Conservation (phyloP, 179 eudicot species). For the Carnegiea gigantea region DNA sequence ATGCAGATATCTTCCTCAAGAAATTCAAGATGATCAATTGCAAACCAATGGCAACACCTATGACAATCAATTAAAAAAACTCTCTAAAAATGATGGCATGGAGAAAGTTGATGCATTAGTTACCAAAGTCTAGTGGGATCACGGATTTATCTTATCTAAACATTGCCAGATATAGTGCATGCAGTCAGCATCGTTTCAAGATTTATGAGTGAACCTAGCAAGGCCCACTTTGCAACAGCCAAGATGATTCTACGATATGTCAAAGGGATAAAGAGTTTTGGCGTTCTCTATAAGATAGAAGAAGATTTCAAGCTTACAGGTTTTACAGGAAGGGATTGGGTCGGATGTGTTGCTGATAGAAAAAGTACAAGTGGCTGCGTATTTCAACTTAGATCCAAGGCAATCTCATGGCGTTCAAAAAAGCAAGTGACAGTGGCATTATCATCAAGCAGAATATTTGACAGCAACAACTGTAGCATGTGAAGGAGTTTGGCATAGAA, state of each 20-base stretch:
- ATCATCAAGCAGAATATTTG: slow-evolving; percentile 9
- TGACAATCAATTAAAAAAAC: too few relatives aligned
- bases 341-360: neutral
- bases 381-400: neutral
- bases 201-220: slow-evolving; percentile 13
- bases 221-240: neutral
- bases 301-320: neutral
- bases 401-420: neutral
- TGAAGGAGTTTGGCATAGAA: neutral
- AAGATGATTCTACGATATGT: neutral
- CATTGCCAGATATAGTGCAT: neutral
- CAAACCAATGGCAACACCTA: too few relatives aligned
- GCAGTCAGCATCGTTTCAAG: slow-evolving; percentile 8
- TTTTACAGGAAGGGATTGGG: neutral
- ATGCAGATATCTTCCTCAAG: too few relatives aligned
- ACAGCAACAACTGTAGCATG: neutral
- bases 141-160: neutral
- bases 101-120: neutral
- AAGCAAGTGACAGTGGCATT: slow-evolving; percentile 8
- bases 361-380: neutral
- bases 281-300: neutral
- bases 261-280: neutral
- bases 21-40: too few relatives aligned
- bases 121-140: neutral
- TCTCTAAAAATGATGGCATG: neutral